phyloP scores from a whole-genome alignment of 768 basidiomycete species.

The Asterophora lycoperdoides region DNA sequence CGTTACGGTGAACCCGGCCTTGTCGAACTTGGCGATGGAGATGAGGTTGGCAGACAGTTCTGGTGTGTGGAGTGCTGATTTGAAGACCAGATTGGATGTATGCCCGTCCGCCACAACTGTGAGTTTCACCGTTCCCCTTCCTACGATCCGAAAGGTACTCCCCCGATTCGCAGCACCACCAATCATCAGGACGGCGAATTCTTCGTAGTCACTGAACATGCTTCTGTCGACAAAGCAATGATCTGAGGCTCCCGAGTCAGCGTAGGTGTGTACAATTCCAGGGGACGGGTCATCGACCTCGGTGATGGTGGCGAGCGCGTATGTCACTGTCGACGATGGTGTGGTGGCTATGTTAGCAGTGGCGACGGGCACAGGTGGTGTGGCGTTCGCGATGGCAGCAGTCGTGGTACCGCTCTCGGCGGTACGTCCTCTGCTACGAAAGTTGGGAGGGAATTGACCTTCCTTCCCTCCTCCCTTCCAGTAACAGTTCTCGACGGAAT shows the following conservation, averaged over 20 bases:
- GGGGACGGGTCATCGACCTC: neutral
- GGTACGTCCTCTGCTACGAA: neutral
- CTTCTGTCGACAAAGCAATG: neutral
- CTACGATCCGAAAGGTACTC: neutral
- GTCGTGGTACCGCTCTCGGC: neutral
- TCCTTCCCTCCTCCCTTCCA: slow-evolving; percentile 3
- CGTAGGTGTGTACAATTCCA: neutral
- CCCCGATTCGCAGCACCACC: neutral
- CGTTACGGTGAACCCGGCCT: neutral
- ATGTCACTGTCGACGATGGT: neutral
- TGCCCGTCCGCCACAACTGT: neutral
- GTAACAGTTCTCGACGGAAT: slow-evolving; percentile 7
- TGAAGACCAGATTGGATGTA: neutral
- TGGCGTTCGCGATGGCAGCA: neutral
- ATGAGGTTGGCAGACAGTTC: slow-evolving; percentile 4
- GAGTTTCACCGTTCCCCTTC: neutral
- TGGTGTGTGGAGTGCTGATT: neutral
- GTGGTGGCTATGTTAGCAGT: neutral
- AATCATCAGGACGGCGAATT: no score
- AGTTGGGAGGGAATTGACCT: neutral
- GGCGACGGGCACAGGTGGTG: neutral
- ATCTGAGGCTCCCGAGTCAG: neutral
- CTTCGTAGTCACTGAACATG: no score
- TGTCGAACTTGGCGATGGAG: neutral
- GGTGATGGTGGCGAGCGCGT: neutral